Evolutionary conservation across 352 stramenopile genomes (phyloP).

Genomic region (Phytophthora macrochlamydospora): DNA sequence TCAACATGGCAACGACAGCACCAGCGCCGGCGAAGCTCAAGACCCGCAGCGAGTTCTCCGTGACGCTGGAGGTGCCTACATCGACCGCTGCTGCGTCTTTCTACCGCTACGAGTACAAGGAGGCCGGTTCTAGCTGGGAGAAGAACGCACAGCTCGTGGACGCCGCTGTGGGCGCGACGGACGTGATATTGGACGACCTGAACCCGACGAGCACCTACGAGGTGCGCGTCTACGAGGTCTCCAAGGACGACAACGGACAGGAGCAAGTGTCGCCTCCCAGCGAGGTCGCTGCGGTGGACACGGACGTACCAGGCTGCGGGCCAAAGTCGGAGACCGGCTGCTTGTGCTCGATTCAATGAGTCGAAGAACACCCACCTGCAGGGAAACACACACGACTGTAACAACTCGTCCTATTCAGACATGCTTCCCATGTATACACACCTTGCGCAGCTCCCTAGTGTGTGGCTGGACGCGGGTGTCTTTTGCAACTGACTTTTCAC

Average conservation of each 20-base stretch:
- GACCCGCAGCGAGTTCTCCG: slow-evolving; percentile 80
- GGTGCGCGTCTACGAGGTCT: slow-evolving; percentile 76
- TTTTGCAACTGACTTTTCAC: neutral
- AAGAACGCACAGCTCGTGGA: slow-evolving; percentile 44
- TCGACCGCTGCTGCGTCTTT: slow-evolving; percentile 17
- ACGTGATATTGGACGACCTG: slow-evolving; percentile 82
- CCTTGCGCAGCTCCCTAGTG: neutral
- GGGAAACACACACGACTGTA: slow-evolving; percentile 23
- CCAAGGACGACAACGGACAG: slow-evolving; percentile 36
- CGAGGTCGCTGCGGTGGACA: slow-evolving; percentile 85
- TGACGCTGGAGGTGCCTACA: slow-evolving; percentile 66
- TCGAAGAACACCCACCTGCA: too few species aligned
- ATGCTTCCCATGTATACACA: slow-evolving; percentile 14
- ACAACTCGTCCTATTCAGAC: slow-evolving; percentile 32
- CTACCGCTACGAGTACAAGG: slow-evolving; percentile 72
- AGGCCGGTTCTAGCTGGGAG: slow-evolving; percentile 57
- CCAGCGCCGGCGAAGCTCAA: slow-evolving; percentile 75
- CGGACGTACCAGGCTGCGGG: slow-evolving; percentile 82
- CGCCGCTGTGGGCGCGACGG: slow-evolving; percentile 37
- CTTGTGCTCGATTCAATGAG: slow-evolving; percentile 59
- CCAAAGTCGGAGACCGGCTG: slow-evolving; percentile 53
- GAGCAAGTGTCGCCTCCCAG: slow-evolving; percentile 62
- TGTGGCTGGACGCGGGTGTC: neutral
- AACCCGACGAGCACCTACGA: slow-evolving; percentile 90
- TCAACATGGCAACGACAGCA: slow-evolving; percentile 17